Base-by-base conservation (phyloP, 83 land plant species). In the Thuja plicata region DNA sequence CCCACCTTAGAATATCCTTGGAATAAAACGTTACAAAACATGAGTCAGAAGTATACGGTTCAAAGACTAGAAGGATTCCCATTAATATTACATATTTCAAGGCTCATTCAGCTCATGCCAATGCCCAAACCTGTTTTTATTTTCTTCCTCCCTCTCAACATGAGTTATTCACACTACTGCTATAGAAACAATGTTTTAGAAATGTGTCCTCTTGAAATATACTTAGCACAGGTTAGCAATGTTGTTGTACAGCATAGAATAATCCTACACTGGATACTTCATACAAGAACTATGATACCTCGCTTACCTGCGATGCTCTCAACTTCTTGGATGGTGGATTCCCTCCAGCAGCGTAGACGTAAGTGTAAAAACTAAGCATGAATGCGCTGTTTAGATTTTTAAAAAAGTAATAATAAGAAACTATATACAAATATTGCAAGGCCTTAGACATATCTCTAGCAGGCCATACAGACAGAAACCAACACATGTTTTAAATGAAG, bases 241-340 rank as follows among this genome's bases (percentile, higher is more conserved):
- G 27, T 19, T 40, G 83, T 79, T 6, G 2, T 79, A 79, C 81
- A 78, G 38, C 17, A 38, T 15, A 38, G 8, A 19, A 17, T 40
- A 52, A 79, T 79, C 83, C 46, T 38, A 40, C 10, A 6, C 71
- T 66, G 71, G 30, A 24, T 79, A 16, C 41, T 79, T 41, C 83
- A 79, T 19, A 79, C n/a, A 17, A 24, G 45, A 78, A 38, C 21
- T 79, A 79, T 41, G 83, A 7, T 17, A 41, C 24, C 83, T 79
- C 45, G n/a, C 46, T 40, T 24, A 40, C 30, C 40, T 3, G 21
- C 1, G 83, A 79, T 79, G 83, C 46, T 79, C 38, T 91, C 89
- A 89, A 85, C 91, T 94, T 94, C 92, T 93, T 95, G 52, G 95
- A 90, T n/a, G 96, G 94, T 13, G 96, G 95, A 85, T 95, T 95